phyloP scores from a whole-genome alignment of 306 rosid species.

The Quercus glauca region DNA sequence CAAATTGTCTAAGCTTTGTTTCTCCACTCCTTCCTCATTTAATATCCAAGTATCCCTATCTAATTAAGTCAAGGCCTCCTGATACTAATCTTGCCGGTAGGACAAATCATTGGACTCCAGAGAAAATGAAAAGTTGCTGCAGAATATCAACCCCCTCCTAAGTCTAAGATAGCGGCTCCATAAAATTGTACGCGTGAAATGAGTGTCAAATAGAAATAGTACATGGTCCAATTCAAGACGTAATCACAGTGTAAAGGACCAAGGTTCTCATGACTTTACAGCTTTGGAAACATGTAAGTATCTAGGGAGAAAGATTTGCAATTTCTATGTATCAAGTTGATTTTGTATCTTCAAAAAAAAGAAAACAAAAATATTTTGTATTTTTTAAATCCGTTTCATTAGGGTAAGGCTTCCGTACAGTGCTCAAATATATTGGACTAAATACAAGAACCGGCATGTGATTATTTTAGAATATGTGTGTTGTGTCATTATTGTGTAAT shows the following conservation, averaged over 20 bases:
- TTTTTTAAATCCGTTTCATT: no score
- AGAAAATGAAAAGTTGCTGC: background rate
- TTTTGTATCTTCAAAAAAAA: no score
- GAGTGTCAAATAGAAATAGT: no score
- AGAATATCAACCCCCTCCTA: background rate
- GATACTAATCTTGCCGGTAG: background rate
- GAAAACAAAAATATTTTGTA: no score
- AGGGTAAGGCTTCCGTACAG: no score
- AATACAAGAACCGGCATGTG: no score
- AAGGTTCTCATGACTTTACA: constrained; percentile 22
- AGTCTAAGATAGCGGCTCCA: constrained; percentile 33
- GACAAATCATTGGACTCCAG: background rate
- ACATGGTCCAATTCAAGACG: constrained; percentile 13
- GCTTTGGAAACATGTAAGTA: background rate
- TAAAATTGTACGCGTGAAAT: constrained; percentile 11
- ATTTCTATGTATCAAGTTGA: no score
- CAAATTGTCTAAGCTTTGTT: background rate
- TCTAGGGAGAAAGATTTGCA: background rate
- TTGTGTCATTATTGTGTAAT: no score
- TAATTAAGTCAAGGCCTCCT: background rate
- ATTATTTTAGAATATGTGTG: no score
- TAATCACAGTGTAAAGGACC: constrained; percentile 3
- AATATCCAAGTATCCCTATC: background rate
- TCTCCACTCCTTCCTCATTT: background rate
- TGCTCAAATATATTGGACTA: no score